phyloP scores from a whole-genome alignment of 805 yeast genomes.

The Priceomyces haplophilus region DNA sequence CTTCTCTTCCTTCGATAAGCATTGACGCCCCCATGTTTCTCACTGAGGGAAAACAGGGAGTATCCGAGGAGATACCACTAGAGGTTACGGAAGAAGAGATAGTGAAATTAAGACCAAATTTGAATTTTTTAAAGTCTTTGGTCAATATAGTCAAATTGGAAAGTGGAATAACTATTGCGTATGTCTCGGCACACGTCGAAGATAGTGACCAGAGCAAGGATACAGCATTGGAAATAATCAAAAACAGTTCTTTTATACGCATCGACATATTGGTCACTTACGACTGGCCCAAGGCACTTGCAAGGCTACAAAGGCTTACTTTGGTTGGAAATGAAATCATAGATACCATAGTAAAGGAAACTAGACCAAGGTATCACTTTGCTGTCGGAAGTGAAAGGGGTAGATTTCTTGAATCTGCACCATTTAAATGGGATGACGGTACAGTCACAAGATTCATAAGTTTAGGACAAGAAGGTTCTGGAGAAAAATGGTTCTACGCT shows the following conservation, averaged over 20 bases:
- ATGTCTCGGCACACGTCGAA: constrained; percentile 27
- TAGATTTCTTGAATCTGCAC: constrained; percentile 50
- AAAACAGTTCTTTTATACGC: constrained; percentile 4
- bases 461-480: constrained; percentile 55
- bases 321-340: constrained; percentile 43
- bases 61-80: constrained; percentile 7
- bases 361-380: constrained; percentile 68
- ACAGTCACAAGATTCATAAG: constrained; percentile 62
- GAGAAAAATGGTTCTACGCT: constrained; percentile 71
- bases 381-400: constrained; percentile 50
- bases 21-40: constrained; percentile 26
- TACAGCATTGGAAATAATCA: constrained; percentile 10
- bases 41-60: constrained; percentile 18
- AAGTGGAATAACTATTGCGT: constrained; percentile 49
- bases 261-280: constrained; percentile 56
- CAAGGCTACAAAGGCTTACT: constrained; percentile 40
- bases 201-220: constrained; percentile 5
- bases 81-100: constrained; percentile 15
- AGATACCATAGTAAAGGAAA: constrained; percentile 43
- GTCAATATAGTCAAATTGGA: constrained; percentile 32
- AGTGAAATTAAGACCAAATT: constrained; percentile 21
- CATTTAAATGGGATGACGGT: constrained; percentile 54
- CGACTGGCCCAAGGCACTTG: constrained; percentile 58
- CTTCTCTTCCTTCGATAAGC: constrained; percentile 17
- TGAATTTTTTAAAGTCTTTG: constrained; percentile 33